These are phyloP conservation scores for Blastocladiella emersonii DNA, from an alignment of 371 early-diverging fungal species.

Conservation along the genomic window DNA sequence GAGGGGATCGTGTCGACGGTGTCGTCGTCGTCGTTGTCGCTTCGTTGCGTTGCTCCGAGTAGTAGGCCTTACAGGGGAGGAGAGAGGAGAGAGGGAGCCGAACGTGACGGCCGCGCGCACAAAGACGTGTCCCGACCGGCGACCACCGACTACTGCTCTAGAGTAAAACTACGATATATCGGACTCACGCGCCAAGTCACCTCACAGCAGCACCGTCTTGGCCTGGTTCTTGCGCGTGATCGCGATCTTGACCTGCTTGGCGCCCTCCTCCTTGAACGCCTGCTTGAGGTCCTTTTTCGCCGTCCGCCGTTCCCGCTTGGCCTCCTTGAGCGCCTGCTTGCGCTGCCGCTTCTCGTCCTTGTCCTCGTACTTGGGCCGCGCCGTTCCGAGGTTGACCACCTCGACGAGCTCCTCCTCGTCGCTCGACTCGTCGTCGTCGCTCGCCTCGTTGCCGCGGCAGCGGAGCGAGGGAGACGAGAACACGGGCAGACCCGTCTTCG, in stretches of 20 bases:
- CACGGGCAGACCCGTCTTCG: background rate
- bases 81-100: too few relatives aligned
- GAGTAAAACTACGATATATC: too few relatives aligned
- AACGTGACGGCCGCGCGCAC: too few relatives aligned
- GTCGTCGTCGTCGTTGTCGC: too few relatives aligned
- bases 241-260: background rate
- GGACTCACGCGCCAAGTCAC: too few relatives aligned
- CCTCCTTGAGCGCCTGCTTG: constrained; percentile 64
- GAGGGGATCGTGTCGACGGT: too few relatives aligned
- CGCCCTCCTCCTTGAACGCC: constrained; percentile 2
- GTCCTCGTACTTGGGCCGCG: constrained; percentile 58
- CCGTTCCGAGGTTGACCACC: constrained; percentile 25
- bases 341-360: constrained; percentile 78
- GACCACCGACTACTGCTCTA: too few relatives aligned
- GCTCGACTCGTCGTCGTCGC: background rate
- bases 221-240: background rate
- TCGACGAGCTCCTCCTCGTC: background rate
- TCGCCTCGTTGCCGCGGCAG: background rate
- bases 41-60: too few relatives aligned
- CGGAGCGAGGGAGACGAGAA: background rate
- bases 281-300: background rate
- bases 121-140: too few relatives aligned
- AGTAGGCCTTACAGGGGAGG: too few relatives aligned
- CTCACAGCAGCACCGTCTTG: background rate
- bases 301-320: background rate